Evolutionary conservation across 2,329 filamentous ascomycete genomes (phyloP).

Genomic region (Colletotrichum australisinense): DNA sequence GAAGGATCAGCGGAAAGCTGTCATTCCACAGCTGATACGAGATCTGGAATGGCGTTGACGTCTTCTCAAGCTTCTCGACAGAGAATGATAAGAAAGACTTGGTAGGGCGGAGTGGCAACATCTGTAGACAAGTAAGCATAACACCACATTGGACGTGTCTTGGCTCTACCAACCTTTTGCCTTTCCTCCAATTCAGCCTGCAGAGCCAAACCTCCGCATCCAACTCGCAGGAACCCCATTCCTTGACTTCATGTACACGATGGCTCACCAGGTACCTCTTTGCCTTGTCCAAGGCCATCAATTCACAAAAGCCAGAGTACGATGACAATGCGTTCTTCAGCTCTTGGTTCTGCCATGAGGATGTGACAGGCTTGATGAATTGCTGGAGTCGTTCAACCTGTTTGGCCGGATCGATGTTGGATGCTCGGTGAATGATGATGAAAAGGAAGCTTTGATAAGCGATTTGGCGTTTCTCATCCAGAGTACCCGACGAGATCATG

Average conservation of each 20-base stretch:
- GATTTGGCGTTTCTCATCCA: slow-evolving; percentile 86
- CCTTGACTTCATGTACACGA: slow-evolving; percentile 78
- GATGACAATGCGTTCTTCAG: slow-evolving; percentile 77
- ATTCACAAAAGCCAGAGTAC: slow-evolving; percentile 82
- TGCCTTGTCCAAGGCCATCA: slow-evolving; percentile 83
- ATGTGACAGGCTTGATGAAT: slow-evolving; percentile 85
- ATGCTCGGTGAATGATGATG: slow-evolving; percentile 91
- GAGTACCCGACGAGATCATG: slow-evolving; percentile 76
- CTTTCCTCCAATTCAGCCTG: slow-evolving; percentile 84
- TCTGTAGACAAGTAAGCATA: slow-evolving; percentile 49
- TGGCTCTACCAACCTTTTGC: slow-evolving; percentile 64
- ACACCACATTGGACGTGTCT: background rate
- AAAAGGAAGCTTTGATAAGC: slow-evolving; percentile 93
- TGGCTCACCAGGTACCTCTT: slow-evolving; percentile 81
- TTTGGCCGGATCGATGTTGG: slow-evolving; percentile 75
- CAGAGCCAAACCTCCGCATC: slow-evolving; percentile 80
- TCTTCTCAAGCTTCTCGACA: slow-evolving; percentile 86
- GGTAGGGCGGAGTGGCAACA: slow-evolving; percentile 84
- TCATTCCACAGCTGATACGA: slow-evolving; percentile 88
- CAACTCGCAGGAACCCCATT: slow-evolving; percentile 84
- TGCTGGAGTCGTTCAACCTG: slow-evolving; percentile 78
- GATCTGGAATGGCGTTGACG: slow-evolving; percentile 77
- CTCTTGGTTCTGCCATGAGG: slow-evolving; percentile 80
- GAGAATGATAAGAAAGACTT: slow-evolving; percentile 94
- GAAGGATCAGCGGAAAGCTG: slow-evolving; percentile 84